A percentile compares a stretch with the other conserved stretches of the same genome.
Evolutionary conservation across 805 yeast species (phyloP).

Genomic region (Lipomyces sp.): DNA sequence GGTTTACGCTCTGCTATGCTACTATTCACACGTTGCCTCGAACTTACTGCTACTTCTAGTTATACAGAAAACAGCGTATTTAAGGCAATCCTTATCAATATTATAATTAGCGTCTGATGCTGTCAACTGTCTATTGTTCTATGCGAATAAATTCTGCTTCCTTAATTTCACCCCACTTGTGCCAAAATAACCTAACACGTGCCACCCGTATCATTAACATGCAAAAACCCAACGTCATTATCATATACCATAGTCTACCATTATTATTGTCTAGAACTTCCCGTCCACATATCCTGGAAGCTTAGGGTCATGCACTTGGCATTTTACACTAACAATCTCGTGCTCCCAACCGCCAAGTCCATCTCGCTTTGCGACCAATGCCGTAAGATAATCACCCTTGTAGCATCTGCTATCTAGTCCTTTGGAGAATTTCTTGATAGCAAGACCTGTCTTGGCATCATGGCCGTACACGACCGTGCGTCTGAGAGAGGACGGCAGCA

Average conservation of each 20-base stretch:
- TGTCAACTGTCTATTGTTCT: no score
- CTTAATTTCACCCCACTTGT: no score
- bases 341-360: constrained; percentile 38
- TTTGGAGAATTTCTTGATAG: constrained; percentile 63
- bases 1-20: no score
- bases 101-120: no score
- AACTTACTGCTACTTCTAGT: no score
- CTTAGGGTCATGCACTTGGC: constrained; percentile 37
- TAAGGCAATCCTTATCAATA: no score
- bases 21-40: no score
- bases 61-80: no score
- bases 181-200: no score
- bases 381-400: constrained; percentile 70
- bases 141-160: no score
- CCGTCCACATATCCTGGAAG: constrained; percentile 37
- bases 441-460: constrained; percentile 79
- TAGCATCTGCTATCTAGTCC: constrained; percentile 88
- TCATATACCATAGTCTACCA: not conserved
- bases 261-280: not conserved
- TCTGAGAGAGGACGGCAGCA: constrained; percentile 41
- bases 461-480: constrained; percentile 78
- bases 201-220: not conserved
- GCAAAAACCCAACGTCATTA: not conserved
- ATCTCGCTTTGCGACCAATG: constrained; percentile 51
- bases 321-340: constrained; percentile 33